These are phyloP conservation scores for Priceomyces fermenticarens DNA, from an alignment of 805 yeast genomes.

Conservation along the genomic window DNA sequence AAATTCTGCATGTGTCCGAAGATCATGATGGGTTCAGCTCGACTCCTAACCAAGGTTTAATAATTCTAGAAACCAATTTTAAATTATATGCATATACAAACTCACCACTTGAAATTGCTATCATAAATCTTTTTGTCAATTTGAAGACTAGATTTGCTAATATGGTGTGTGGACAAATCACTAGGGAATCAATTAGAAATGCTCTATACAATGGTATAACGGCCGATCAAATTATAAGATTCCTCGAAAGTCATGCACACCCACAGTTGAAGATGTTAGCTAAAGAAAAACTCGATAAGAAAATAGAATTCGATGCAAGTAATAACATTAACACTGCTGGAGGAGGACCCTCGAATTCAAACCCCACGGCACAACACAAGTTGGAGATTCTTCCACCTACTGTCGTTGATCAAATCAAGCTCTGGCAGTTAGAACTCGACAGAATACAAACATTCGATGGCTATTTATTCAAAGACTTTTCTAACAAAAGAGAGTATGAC, in stretches of 20 bases:
- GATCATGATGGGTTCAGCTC: conserved; percentile 13
- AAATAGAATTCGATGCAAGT: conserved; percentile 59
- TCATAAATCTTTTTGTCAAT: conserved; percentile 83
- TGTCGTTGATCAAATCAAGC: conserved; percentile 90
- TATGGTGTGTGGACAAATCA: conserved; percentile 89
- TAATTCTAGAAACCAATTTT: conserved; percentile 91
- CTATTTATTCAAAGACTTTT: conserved; percentile 81
- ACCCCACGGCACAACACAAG: conserved; percentile 42
- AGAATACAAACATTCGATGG: conserved; percentile 87
- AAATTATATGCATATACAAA: conserved; percentile 90
- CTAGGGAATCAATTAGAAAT: conserved; percentile 84
- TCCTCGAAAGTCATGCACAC: conserved; percentile 89
- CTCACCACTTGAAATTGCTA: conserved; percentile 93
- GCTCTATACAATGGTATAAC: conserved; percentile 89
- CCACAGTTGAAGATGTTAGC: conserved; percentile 81
- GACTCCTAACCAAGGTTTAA: conserved; percentile 51
- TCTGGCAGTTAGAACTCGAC: conserved; percentile 96
- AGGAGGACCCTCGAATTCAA: conserved; percentile 22
- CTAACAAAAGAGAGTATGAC: conserved; percentile 72
- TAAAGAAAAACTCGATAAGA: conserved; percentile 64
- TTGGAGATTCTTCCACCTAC: conserved; percentile 83
- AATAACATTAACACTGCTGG: conserved; percentile 46
- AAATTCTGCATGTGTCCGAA: conserved; percentile 43
- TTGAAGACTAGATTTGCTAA: conserved; percentile 81
- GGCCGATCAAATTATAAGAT: conserved; percentile 89